A percentile compares a stretch with the other conserved stretches of the same genome.
Conservation (phyloP, 306 rosid genomes). For the Citrullus mucosospermus region DNA sequence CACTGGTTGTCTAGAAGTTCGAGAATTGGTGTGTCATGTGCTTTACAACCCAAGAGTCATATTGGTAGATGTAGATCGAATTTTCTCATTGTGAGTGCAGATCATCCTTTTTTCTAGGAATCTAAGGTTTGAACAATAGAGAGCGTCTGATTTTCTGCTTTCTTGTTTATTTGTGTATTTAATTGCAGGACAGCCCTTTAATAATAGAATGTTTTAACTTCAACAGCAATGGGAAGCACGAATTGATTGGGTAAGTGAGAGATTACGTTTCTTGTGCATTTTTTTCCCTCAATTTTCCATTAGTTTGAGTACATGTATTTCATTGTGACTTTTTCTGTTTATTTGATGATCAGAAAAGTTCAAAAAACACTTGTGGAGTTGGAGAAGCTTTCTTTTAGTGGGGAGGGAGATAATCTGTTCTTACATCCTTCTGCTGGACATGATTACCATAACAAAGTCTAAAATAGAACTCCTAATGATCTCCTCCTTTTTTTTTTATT, state of each 20-base stretch:
- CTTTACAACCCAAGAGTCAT: neutral
- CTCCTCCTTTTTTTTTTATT: neutral
- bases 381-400: slow-evolving; percentile 62
- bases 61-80: neutral
- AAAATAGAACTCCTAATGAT: slow-evolving; percentile 2
- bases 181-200: slow-evolving; percentile 68
- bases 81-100: neutral
- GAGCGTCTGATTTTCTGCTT: slow-evolving; percentile 4
- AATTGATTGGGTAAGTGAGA: slow-evolving; percentile 80
- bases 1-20: neutral
- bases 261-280: slow-evolving; percentile 2
- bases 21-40: slow-evolving; percentile 1
- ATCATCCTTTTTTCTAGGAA: neutral
- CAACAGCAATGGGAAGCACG: slow-evolving; percentile 88
- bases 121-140: neutral
- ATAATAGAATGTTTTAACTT: slow-evolving; percentile 83
- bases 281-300: slow-evolving; percentile 1
- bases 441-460: slow-evolving; percentile 71
- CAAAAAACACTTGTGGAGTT: slow-evolving; percentile 67
- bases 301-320: slow-evolving; percentile 1
- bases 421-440: slow-evolving; percentile 46
- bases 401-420: slow-evolving; percentile 53
- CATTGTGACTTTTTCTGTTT: slow-evolving; percentile 11
- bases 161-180: slow-evolving; percentile 26
- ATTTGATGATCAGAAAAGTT: slow-evolving; percentile 51